phyloP scores from a whole-genome alignment of 305 asterid species.

The Vinca major region DNA sequence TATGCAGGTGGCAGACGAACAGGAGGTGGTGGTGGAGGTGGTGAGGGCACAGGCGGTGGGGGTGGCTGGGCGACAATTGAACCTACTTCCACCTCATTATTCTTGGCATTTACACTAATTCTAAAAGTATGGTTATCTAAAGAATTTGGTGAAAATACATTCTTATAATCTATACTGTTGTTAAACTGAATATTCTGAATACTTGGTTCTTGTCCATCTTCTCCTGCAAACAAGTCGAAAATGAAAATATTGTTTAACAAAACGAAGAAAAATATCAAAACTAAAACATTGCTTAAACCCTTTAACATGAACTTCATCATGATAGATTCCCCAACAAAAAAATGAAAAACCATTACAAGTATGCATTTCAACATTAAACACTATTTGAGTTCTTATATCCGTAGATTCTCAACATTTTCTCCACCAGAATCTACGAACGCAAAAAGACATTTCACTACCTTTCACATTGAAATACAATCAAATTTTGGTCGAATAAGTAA shows the following conservation, averaged over 20 bases:
- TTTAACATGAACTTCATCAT: neutral
- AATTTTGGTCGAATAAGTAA: neutral
- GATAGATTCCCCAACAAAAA: neutral
- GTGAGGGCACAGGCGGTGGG: conserved; percentile 20
- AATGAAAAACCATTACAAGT: neutral
- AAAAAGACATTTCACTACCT: neutral
- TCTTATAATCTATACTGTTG: conserved; percentile 14
- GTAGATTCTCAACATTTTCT: neutral
- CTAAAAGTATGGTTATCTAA: conserved; percentile 20
- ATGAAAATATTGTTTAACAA: conserved; percentile 5
- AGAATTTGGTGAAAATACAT: conserved; percentile 26
- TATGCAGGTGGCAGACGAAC: conserved; percentile 26
- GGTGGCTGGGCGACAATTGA: conserved; percentile 14
- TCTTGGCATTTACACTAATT: conserved; percentile 13
- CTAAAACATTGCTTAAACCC: neutral
- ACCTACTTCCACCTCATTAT: conserved; percentile 16
- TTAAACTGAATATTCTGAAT: conserved; percentile 32
- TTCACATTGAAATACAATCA: conserved; percentile 5
- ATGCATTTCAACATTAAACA: neutral
- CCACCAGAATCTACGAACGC: neutral
- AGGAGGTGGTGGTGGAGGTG: conserved; percentile 15
- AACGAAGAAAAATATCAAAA: neutral
- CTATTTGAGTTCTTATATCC: neutral
- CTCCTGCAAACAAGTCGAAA: conserved; percentile 43
- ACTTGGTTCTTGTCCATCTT: conserved; percentile 37